phyloP scores from a whole-genome alignment of 148 eudicot genomes.

The Chenopodium berlandieri region DNA sequence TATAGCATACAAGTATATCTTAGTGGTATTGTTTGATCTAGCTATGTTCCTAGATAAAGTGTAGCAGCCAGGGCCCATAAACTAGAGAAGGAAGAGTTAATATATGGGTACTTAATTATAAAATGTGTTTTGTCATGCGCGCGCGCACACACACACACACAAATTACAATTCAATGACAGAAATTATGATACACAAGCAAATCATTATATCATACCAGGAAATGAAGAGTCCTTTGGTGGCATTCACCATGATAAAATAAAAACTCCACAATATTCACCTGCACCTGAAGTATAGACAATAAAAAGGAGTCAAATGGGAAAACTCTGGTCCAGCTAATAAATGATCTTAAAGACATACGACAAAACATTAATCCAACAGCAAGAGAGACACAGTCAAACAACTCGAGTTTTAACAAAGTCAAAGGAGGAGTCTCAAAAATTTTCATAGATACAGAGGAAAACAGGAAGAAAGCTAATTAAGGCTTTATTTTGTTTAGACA shows the following conservation, averaged over 20 bases:
- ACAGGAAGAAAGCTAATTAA: not conserved
- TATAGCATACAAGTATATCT: no score
- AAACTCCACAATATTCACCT: constrained; percentile 16
- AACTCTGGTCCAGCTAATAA: not conserved
- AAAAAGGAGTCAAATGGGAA: not conserved
- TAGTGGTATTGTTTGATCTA: no score
- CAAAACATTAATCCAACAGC: constrained; percentile 3
- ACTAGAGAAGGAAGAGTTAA: no score
- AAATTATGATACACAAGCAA: not conserved
- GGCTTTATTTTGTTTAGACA: not conserved
- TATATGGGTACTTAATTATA: no score
- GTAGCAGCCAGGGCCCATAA: no score
- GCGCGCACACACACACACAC: no score
- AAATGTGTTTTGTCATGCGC: no score
- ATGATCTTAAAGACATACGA: not conserved
- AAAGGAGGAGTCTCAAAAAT: not conserved
- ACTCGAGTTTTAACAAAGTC: not conserved
- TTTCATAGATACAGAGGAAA: not conserved
- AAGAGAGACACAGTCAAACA: not conserved
- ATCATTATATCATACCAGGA: constrained; percentile 43
- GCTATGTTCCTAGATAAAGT: no score
- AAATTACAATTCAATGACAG: no score
- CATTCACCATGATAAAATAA: constrained; percentile 48
- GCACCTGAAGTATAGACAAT: constrained; percentile 17
- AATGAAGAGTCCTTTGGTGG: constrained; percentile 55